Evolutionary conservation across 2,329 filamentous ascomycete genomes (phyloP), one percentile per base, ranked within the genome.

Genomic region (Clarireedia hainanense): DNA sequence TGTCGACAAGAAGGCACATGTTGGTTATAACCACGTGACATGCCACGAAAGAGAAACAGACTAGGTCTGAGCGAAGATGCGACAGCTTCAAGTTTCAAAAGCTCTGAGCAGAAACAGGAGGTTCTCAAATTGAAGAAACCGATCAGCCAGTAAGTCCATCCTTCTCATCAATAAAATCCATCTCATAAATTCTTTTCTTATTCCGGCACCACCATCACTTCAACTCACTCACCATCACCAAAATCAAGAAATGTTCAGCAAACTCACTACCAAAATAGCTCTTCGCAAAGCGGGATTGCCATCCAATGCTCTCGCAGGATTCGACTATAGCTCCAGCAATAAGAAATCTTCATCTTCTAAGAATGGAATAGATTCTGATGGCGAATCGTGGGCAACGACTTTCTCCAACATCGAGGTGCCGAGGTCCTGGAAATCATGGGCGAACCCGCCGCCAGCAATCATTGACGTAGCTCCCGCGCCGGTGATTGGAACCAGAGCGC

Each of bases 251-350:
- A 69, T 68, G 66, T 65, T 69, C 54, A 53, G 61, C 24, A 67
- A 66, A 62, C 57, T 69, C 36, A 65, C 63, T 15, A 67, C 66
- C 26, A 67, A 65, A 47, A 61, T 69, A 48, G 67, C 67, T 2
- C 62, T 69, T 26, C 61, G 62, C n/a, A 67, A 67, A 57, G 65
- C 63, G 12, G 67, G 67, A 5, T 60, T 69, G 4, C 63, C 64
- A 17, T 64, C 64, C 1, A 64, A 63, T 23, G 47, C 60, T 23
- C 59, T 65, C 42, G 60, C 61, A 23, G 49, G 59, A 40, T 57
- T 58, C 45, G 46, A 55, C n/a, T 50, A 50, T 42, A 47, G 51
- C 5, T 50, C 40, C 42, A 47, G 43, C 7, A 23, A 50, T 15
- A 27, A 55, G 14, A 61, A 60, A 23, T 45, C 47, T 20, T 57